These are phyloP conservation scores for Otatea glauca DNA, from an alignment of 176 grass and related monocot genomes.

Conservation along the genomic window DNA sequence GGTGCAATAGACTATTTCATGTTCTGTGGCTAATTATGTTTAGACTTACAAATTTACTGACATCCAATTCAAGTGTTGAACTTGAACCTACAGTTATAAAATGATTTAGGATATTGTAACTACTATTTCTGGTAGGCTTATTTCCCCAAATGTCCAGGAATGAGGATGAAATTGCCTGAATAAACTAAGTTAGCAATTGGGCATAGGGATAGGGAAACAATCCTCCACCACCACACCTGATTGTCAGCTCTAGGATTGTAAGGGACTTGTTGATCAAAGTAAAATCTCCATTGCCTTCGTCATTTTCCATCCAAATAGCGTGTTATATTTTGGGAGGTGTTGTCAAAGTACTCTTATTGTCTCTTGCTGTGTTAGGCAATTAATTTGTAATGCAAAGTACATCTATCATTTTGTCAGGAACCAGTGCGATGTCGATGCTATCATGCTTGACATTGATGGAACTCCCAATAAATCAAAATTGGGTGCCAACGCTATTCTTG, in stretches of 20 bases:
- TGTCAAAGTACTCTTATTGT: not conserved
- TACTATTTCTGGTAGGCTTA: not conserved
- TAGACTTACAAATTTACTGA: not conserved
- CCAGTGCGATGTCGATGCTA: conserved; percentile 80
- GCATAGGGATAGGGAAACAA: not conserved
- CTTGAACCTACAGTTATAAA: conserved; percentile 8
- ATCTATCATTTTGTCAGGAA: conserved; percentile 60
- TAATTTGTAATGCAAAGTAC: conserved; percentile 20
- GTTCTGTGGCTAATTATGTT: not conserved
- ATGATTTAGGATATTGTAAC: conserved; percentile 1
- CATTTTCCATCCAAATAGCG: not conserved
- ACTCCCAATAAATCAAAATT: conserved; percentile 88
- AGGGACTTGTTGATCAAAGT: not conserved
- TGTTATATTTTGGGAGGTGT: conserved; percentile 19
- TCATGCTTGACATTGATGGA: conserved; percentile 98
- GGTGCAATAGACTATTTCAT: not conserved
- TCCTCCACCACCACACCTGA: not conserved
- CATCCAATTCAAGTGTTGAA: not conserved
- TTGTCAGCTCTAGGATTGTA: not conserved
- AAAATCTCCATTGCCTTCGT: not conserved
- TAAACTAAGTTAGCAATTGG: not conserved
- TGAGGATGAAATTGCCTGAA: not conserved
- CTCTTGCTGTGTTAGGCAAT: not conserved
- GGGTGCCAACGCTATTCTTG: conserved; percentile 97
- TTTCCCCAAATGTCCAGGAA: not conserved